These are phyloP conservation scores for Suillus clintonianus DNA, from an alignment of 768 basidiomycete species.

Conservation along the genomic window DNA sequence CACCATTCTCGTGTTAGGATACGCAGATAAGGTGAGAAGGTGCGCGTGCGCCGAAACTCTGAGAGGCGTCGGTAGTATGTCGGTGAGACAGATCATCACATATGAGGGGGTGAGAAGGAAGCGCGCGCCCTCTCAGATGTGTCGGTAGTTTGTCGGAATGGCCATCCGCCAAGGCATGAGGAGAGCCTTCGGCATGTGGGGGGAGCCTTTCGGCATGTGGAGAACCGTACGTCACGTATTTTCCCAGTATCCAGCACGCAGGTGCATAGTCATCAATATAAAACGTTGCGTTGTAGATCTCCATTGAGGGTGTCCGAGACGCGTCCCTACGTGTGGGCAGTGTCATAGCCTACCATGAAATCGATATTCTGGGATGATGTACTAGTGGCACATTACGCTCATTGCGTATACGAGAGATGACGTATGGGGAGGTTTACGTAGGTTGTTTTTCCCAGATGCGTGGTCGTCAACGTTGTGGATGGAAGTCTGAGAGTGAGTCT, in stretches of 20 bases:
- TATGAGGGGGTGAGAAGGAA: neutral
- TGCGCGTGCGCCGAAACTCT: too few species aligned
- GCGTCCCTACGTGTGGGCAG: neutral
- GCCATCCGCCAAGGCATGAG: neutral
- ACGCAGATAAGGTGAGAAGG: neutral
- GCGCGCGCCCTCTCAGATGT: neutral
- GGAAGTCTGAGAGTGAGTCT: neutral
- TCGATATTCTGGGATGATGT: neutral
- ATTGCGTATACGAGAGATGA: neutral
- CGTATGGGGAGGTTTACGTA: neutral
- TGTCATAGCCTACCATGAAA: too few species aligned
- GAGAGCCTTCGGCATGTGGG: neutral
- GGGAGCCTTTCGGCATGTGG: neutral
- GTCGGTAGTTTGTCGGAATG: neutral
- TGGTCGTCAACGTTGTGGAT: neutral
- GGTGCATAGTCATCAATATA: neutral
- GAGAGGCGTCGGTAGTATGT: too few species aligned
- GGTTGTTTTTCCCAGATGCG: neutral
- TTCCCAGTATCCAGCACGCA: neutral
- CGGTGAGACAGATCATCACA: too few species aligned
- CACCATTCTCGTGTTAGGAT: neutral
- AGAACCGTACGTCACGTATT: neutral
- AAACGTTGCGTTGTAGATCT: neutral
- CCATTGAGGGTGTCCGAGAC: neutral
- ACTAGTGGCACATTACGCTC: neutral